Conservation (phyloP, 139 green algal genomes). For the Penium margaritaceum region DNA sequence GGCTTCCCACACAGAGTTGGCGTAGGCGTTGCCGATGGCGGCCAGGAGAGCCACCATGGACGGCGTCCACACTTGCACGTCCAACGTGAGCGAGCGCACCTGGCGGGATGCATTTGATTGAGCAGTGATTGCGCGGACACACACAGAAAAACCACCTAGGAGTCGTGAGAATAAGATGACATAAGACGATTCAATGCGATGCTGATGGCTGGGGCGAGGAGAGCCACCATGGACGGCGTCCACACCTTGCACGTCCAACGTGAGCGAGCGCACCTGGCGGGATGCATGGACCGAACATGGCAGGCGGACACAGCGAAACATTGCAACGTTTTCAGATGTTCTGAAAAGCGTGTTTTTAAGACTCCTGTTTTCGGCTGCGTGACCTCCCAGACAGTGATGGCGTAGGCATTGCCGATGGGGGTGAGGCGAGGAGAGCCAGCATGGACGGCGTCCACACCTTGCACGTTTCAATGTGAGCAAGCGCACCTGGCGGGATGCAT, state of each 20-base stretch:
- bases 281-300: too few species aligned
- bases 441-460: constrained; percentile 29
- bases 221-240: constrained; percentile 15
- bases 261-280: neutral
- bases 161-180: too few species aligned
- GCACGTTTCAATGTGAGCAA: constrained; percentile 41
- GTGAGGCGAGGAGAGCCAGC: constrained; percentile 4
- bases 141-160: too few species aligned
- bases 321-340: too few species aligned
- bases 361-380: too few species aligned
- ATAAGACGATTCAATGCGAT: too few species aligned
- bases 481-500: neutral
- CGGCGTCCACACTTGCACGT: constrained; percentile 46
- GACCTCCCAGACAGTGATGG: too few species aligned
- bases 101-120: neutral
- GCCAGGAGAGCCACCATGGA: constrained; percentile 29
- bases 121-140: constrained; percentile 24
- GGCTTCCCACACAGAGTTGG: constrained; percentile 42
- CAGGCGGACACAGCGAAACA: too few species aligned
- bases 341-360: too few species aligned
- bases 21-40: constrained; percentile 36
- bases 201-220: constrained; percentile 38
- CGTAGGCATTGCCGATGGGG: too few species aligned
- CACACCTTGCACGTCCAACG: constrained; percentile 43
- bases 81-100: constrained; percentile 43